These are phyloP conservation scores for Cercophora newfieldiana DNA, from an alignment of 495 filamentous ascomycete genomes.

Conservation along the genomic window DNA sequence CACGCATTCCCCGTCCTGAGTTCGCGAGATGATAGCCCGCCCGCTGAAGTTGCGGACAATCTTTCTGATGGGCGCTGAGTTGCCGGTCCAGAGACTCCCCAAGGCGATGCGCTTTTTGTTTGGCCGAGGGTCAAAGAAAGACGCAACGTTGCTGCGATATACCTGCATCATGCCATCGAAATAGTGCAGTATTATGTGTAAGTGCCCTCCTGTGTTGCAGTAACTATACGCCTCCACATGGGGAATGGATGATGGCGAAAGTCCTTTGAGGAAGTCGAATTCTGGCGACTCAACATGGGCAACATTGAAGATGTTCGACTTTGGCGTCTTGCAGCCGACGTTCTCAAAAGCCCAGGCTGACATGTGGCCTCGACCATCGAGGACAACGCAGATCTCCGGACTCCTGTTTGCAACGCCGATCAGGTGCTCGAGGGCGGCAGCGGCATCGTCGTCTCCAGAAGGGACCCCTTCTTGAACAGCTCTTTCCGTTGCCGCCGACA, in stretches of 20 bases:
- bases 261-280: slow-evolving; percentile 61
- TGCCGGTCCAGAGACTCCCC: slow-evolving; percentile 75
- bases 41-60: slow-evolving; percentile 82
- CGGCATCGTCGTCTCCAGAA: slow-evolving; percentile 55
- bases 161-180: slow-evolving; percentile 85
- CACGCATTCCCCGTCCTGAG: slow-evolving; percentile 73
- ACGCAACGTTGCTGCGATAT: slow-evolving; percentile 74
- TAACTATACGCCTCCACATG: slow-evolving; percentile 76
- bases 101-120: slow-evolving; percentile 60
- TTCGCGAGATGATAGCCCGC: slow-evolving; percentile 76
- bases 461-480: slow-evolving; percentile 60
- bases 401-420: slow-evolving; percentile 81
- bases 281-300: slow-evolving; percentile 69
- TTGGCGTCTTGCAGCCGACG: slow-evolving; percentile 70
- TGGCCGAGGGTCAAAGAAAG: slow-evolving; percentile 77
- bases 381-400: slow-evolving; percentile 83
- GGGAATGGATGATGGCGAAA: slow-evolving; percentile 36
- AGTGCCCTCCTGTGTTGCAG: slow-evolving; percentile 60
- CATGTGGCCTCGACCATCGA: slow-evolving; percentile 85
- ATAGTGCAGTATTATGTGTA: slow-evolving; percentile 79
- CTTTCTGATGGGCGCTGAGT: slow-evolving; percentile 77
- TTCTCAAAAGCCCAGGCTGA: slow-evolving; percentile 94
- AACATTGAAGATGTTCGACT: slow-evolving; percentile 79
- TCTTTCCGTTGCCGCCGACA: slow-evolving; percentile 71
- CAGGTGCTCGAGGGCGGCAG: slow-evolving; percentile 76